Evolutionary conservation across 2,329 filamentous ascomycete genomes (phyloP).

Genomic region (Colletotrichum sp.): DNA sequence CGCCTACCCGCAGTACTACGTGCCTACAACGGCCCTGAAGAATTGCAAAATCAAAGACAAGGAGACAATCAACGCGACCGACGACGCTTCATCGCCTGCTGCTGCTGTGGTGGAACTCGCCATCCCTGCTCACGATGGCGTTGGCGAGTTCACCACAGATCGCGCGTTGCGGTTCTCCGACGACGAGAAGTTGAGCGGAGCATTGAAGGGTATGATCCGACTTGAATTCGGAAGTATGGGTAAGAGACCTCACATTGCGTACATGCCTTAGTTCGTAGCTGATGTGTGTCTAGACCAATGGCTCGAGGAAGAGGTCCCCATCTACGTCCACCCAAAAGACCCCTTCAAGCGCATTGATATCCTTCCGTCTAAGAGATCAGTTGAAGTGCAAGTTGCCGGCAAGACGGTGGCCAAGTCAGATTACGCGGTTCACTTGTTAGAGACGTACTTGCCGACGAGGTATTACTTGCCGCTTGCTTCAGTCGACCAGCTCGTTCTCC

Average conservation of each 20-base stretch:
- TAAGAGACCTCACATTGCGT: constrained; percentile 3
- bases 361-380: constrained; percentile 55
- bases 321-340: constrained; percentile 70
- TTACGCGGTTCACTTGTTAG: constrained; percentile 59
- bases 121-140: constrained; percentile 27
- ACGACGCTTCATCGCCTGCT: constrained; percentile 23
- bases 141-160: constrained; percentile 31
- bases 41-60: constrained; percentile 32
- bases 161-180: constrained; percentile 43
- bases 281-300: constrained; percentile 34
- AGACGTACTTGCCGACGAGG: constrained; percentile 63
- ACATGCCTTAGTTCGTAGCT: rapidly evolving
- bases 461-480: constrained; percentile 63
- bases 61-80: constrained; percentile 28
- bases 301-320: constrained; percentile 62
- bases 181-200: constrained; percentile 36
- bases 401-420: constrained; percentile 49
- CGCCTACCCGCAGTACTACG: constrained; percentile 52
- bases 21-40: constrained; percentile 34
- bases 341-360: constrained; percentile 71
- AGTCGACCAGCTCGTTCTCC: constrained; percentile 50
- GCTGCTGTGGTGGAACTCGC: constrained; percentile 34
- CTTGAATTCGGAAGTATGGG: constrained; percentile 40
- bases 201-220: constrained; percentile 35
- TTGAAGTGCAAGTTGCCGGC: constrained; percentile 56